Evolutionary conservation across 208 protist genomes (phyloP).

Genomic region (Leishmania arabica): DNA sequence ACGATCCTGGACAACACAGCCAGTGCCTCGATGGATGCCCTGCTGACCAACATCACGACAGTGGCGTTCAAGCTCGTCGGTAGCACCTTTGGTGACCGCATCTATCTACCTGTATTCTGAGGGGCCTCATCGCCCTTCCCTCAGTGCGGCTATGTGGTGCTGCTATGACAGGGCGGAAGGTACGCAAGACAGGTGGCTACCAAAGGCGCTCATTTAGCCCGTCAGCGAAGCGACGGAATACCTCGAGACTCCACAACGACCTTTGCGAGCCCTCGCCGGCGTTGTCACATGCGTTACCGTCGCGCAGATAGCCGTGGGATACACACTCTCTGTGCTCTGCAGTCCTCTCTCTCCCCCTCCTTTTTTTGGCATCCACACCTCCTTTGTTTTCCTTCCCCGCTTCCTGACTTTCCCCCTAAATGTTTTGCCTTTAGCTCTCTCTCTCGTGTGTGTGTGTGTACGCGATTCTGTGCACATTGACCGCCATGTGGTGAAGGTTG

Average conservation of each 20-base stretch:
- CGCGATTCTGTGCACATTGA: neutral
- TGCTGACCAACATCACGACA: conserved; percentile 15
- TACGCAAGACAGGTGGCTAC: neutral
- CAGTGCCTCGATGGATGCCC: conserved; percentile 3
- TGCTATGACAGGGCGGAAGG: neutral
- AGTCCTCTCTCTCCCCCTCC: neutral
- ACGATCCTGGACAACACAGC: conserved; percentile 17
- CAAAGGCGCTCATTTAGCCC: neutral
- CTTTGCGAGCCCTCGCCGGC: too few relatives aligned
- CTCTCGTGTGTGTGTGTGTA: neutral
- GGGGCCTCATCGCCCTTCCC: neutral
- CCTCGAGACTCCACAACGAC: neutral
- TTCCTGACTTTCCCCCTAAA: neutral
- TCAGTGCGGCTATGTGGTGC: neutral
- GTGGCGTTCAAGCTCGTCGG: conserved; percentile 13
- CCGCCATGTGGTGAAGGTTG: neutral
- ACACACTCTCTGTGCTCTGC: neutral
- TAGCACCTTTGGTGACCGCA: conserved; percentile 20
- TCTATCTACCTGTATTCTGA: conserved; percentile 18
- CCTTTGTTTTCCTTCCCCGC: neutral
- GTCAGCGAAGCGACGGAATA: neutral
- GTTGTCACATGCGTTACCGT: neutral
- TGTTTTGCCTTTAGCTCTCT: neutral
- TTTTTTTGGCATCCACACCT: neutral
- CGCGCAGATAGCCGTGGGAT: neutral